These are phyloP conservation scores for Ochromonas danica DNA, from an alignment of 108 stramenopile species.

Conservation along the genomic window DNA sequence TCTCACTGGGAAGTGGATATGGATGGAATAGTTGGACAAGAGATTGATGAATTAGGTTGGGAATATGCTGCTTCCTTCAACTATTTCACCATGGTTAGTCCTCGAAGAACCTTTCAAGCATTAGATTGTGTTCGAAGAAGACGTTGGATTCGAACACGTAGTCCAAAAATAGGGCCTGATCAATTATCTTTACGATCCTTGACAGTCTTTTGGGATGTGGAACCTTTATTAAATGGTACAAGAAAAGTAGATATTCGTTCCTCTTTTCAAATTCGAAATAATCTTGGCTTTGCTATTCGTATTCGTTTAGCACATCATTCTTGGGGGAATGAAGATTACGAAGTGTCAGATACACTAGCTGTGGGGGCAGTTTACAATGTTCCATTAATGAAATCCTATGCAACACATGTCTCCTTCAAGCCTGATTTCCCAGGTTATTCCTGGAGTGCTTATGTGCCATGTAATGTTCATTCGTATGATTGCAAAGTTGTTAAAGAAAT, in stretches of 20 bases:
- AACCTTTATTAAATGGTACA: slow-evolving; percentile 9
- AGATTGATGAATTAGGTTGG: slow-evolving; percentile 18
- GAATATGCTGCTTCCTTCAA: slow-evolving; percentile 26
- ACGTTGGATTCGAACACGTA: slow-evolving; percentile 20
- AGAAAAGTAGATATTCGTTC: slow-evolving; percentile 6
- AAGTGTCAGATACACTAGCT: background rate
- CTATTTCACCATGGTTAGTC: background rate
- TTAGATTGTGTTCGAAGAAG: slow-evolving; percentile 30
- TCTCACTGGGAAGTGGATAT: slow-evolving; percentile 27
- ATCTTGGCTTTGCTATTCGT: background rate
- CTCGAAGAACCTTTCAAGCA: background rate
- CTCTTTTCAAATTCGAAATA: slow-evolving; percentile 17
- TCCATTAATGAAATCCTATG: slow-evolving; percentile 12
- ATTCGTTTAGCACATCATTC: background rate
- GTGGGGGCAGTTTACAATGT: background rate
- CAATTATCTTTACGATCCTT: background rate
- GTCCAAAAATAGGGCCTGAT: background rate
- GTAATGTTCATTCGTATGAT: slow-evolving; percentile 23
- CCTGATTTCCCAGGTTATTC: background rate
- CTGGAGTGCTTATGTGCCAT: background rate
- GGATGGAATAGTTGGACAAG: slow-evolving; percentile 8
- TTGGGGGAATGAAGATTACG: slow-evolving; percentile 1
- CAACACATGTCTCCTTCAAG: background rate
- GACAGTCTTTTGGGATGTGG: slow-evolving; percentile 22
- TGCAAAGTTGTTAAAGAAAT: background rate